phyloP scores from a whole-genome alignment of 345 rosid species.

The Lenwebbia sp. region DNA sequence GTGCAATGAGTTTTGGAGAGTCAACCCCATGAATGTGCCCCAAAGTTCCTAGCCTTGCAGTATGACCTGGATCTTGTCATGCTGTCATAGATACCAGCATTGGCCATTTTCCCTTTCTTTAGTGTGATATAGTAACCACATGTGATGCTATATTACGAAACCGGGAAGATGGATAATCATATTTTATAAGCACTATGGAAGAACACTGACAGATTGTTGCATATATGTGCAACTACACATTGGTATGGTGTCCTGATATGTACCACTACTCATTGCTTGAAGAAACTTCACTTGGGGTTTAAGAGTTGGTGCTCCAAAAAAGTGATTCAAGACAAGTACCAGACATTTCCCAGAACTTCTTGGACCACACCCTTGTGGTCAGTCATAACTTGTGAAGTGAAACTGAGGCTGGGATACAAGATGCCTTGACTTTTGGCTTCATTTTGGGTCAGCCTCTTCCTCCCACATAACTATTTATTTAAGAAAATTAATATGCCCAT shows the following conservation, averaged over 20 bases:
- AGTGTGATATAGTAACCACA: background rate
- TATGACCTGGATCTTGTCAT: background rate
- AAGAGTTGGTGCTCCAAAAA: slow-evolving; percentile 12
- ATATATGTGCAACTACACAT: background rate
- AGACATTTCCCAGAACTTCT: slow-evolving; percentile 10
- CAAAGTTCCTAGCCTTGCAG: background rate
- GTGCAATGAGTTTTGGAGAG: background rate
- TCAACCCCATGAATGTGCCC: background rate
- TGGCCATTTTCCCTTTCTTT: background rate
- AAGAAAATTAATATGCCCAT: background rate
- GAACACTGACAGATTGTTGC: background rate
- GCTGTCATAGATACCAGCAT: background rate
- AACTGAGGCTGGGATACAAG: slow-evolving; percentile 1
- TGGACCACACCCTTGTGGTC: slow-evolving; percentile 2
- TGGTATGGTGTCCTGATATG: background rate
- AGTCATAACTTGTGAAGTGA: background rate
- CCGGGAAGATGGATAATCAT: background rate
- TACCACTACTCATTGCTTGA: background rate
- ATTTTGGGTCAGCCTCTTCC: slow-evolving; percentile 2
- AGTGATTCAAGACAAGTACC: slow-evolving; percentile 8
- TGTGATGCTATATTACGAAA: background rate
- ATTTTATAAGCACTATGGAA: background rate
- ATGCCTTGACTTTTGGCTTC: slow-evolving; percentile 26
- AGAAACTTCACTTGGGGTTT: slow-evolving; percentile 15
- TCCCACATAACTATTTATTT: background rate